Percentiles rank a stretch among this genome's conserved stretches.
phyloP scores from a whole-genome alignment of 1,139 yeast species.

The Debaryomyces sp. region DNA sequence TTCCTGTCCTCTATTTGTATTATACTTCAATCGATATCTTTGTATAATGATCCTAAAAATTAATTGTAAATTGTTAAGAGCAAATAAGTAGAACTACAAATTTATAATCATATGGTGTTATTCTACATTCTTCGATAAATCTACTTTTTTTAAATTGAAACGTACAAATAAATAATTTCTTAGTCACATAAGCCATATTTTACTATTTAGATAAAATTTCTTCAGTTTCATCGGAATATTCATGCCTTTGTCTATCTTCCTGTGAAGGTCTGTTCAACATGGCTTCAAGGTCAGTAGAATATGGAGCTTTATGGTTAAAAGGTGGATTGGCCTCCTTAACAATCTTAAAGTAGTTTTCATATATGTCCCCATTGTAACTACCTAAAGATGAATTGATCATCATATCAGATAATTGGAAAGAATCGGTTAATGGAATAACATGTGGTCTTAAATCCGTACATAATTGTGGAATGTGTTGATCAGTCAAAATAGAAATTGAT shows the following conservation, averaged over 20 bases:
- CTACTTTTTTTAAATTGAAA: neutral
- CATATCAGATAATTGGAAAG: conserved; percentile 84
- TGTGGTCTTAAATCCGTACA: conserved; percentile 62
- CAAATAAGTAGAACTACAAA: no score
- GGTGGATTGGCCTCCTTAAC: conserved; percentile 58
- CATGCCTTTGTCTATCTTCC: conserved; percentile 52
- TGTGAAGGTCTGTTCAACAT: conserved; percentile 56
- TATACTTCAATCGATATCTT: no score
- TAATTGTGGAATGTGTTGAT: conserved; percentile 31
- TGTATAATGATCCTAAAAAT: no score
- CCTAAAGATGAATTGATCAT: conserved; percentile 88
- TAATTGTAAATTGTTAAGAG: no score
- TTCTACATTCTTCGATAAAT: neutral
- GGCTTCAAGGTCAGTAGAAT: conserved; percentile 50
- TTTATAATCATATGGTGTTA: no score
- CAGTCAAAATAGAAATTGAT: conserved; percentile 35
- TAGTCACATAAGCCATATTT: neutral
- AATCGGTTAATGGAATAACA: conserved; percentile 80
- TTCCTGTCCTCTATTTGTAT: neutral
- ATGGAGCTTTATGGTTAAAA: conserved; percentile 60
- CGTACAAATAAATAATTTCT: neutral
- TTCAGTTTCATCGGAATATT: conserved; percentile 35
- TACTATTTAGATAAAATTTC: conserved; percentile 33
- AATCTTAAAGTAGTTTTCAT: conserved; percentile 67
- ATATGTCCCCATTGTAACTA: conserved; percentile 80